Percentiles rank a stretch among this genome's conserved stretches.
Evolutionary conservation across 768 basidiomycete genomes (phyloP).

Genomic region (Tephrocybe sp.): DNA sequence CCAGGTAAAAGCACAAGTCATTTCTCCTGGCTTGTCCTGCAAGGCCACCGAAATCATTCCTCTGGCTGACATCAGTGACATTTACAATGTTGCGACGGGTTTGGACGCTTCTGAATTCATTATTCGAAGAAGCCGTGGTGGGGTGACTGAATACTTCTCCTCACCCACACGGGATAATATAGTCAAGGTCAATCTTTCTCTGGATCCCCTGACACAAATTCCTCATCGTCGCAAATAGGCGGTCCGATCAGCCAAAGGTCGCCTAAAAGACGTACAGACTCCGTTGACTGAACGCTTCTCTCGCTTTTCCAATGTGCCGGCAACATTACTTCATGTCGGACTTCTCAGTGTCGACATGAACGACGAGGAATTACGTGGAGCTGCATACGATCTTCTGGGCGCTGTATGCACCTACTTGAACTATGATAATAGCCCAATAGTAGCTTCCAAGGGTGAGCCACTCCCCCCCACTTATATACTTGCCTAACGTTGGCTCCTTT

Average conservation of each 20-base stretch:
- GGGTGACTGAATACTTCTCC: constrained; percentile 74
- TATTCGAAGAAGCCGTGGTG: constrained; percentile 70
- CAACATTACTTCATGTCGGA: constrained; percentile 84
- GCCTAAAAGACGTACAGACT: constrained; percentile 54
- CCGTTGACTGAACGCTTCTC: constrained; percentile 65
- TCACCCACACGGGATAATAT: constrained; percentile 68
- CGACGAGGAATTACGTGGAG: constrained; percentile 75
- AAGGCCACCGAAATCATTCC: constrained; percentile 82
- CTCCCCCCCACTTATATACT: no score
- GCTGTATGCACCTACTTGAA: constrained; percentile 78
- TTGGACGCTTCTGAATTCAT: constrained; percentile 78
- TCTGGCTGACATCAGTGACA: constrained; percentile 80
- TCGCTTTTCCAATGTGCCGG: constrained; percentile 81
- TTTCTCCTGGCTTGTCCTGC: constrained; percentile 69
- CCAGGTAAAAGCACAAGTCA: constrained; percentile 68
- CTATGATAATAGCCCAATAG: constrained; percentile 69
- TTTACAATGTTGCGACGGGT: constrained; percentile 79
- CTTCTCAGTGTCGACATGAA: constrained; percentile 74
- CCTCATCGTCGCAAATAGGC: constrained; percentile 38
- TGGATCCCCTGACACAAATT: not conserved
- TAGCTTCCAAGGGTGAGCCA: constrained; percentile 65
- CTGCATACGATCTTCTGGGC: constrained; percentile 78
- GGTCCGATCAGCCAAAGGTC: constrained; percentile 75
- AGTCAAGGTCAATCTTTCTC: constrained; percentile 55
- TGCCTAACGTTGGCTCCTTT: no score